Conservation (phyloP, 768 basidiomycete species). For the Leccinellum luteum region DNA sequence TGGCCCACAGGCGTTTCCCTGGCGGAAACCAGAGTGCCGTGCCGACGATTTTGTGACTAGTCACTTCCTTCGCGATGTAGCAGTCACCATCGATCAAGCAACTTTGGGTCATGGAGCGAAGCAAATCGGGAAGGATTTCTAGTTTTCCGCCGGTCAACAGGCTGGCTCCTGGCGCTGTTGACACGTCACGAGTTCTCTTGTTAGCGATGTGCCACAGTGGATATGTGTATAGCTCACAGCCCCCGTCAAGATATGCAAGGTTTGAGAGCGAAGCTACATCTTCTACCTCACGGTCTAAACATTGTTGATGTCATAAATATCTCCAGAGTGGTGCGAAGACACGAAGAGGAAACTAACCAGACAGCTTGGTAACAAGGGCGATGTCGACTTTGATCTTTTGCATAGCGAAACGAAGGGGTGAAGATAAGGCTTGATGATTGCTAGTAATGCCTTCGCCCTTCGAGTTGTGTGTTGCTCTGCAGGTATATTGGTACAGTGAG, state of each 20-base stretch:
- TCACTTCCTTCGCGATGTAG: not conserved
- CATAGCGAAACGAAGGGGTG: not conserved
- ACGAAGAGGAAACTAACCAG: not conserved
- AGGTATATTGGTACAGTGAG: not conserved
- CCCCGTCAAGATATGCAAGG: not conserved
- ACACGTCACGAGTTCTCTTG: not conserved
- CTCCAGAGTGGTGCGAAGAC: not conserved
- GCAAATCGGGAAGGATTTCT: slow-evolving; percentile 1
- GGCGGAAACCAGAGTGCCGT: slow-evolving; percentile 5
- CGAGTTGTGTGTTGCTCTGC: not conserved
- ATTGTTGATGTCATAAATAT: not conserved
- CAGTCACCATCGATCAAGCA: slow-evolving; percentile 6
- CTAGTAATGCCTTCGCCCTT: not conserved
- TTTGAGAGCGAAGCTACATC: not conserved
- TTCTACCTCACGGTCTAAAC: not conserved
- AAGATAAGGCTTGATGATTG: not conserved
- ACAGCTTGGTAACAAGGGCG: not conserved
- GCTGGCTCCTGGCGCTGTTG: not conserved
- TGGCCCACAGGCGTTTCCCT: not conserved
- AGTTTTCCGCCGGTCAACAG: slow-evolving; percentile 1
- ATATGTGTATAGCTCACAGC: not conserved
- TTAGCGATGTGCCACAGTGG: too few relatives aligned
- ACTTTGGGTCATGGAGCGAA: not conserved
- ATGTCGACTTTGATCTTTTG: not conserved
- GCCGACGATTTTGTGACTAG: not conserved